Base-by-base conservation (phyloP, 73 alveolate genomes). In the Blepharisma stoltei region DNA sequence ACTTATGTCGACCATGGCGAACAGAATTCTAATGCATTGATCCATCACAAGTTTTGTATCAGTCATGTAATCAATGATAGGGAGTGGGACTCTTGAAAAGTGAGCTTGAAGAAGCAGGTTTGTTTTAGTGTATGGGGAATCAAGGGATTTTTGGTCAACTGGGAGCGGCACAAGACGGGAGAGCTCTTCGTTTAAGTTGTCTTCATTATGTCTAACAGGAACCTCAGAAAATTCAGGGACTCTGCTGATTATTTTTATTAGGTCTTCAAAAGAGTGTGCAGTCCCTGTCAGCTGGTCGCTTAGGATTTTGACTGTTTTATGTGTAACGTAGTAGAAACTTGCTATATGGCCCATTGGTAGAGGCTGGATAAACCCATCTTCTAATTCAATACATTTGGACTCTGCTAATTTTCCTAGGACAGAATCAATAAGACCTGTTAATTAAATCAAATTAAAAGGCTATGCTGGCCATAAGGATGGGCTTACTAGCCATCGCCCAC, bases 161-260 rank as follows among this genome's bases (percentile, higher is more conserved):
- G 81, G 85, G 50, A 93, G 77, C 6, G 98, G 98, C 50, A 96
- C 89, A 65, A 93, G 85, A 44, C 84, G 88, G 25, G 98, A 91
- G 68, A 97, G 89, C 49, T 96, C 97, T 71, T 93, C 98, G 81
- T 97, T 97, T 55, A 93, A 88, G 69, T 81, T 90, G 66, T 97
- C 99, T 93, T 97, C 99, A 37, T 96, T 97, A 82, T 97, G 99
- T 67, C 99, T 85, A 0, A 97, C 99, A 1, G 99, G 99, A 45
- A 97, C 94, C 54, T 95, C 99, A 11, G 87, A 83, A 77, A 95
- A 97, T 84, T 97, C 99, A 69, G 87, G 87, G 8, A 97, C 93
- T 55, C 86, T 82, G 3, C 98, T 83, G 43, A 97, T 88, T 50
- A 94, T 76, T 55, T 82, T 67, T 9, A 97, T 44, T 60, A 97